Evolutionary conservation across 495 filamentous ascomycete genomes (phyloP), one percentile per base, ranked within the genome.

Genomic region (Tuber microsphaerosporum): DNA sequence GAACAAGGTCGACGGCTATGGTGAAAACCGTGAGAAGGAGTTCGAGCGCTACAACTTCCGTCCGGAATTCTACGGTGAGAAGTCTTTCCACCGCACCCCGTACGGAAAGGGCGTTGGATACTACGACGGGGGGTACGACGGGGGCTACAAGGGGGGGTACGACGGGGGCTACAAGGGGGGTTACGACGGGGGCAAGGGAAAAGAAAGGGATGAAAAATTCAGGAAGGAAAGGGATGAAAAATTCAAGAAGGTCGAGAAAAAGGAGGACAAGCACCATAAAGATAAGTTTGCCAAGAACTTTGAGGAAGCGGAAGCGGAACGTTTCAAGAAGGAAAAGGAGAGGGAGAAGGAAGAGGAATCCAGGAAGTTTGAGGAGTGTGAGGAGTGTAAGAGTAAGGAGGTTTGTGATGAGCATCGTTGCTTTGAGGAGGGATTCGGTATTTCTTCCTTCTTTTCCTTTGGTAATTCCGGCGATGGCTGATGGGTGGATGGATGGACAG

Each of bases 81-180:
- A 41, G 44, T 41, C 70, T 16, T 43, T 51, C 37, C 46, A 51
- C 74, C 73, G 74, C 71, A 65, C 41, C 46, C 69, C 48, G 2
- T 42, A 34, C n/a, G 51, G 51, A 26, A 61, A 61, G 20, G 41
- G 37, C 31, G 26, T 22, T 71, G 51, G 26, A 9, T 26, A 31
- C n/a, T 56, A 26, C 2, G 51, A 37, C 34, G 34, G 34, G 2
- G 34, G 34, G 1, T 37, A 37, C 2, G 34, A 2, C 34, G 34
- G 34, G 2, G 34, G 34, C 34, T 37, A 37, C 34, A 37, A 37
- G 34, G 34, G 34, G 34, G 34, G 34, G 1, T 37, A 37, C 34
- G 34, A 2, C 2, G 34, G 34, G 34, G 34, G 34, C 34, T 37
- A 37, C 34, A 2, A 2, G 1, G 34, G 34, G 34, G 34, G 34